Evolutionary conservation across 1,284 basidiomycete genomes (phyloP).

Genomic region (Omphalotus olearius): DNA sequence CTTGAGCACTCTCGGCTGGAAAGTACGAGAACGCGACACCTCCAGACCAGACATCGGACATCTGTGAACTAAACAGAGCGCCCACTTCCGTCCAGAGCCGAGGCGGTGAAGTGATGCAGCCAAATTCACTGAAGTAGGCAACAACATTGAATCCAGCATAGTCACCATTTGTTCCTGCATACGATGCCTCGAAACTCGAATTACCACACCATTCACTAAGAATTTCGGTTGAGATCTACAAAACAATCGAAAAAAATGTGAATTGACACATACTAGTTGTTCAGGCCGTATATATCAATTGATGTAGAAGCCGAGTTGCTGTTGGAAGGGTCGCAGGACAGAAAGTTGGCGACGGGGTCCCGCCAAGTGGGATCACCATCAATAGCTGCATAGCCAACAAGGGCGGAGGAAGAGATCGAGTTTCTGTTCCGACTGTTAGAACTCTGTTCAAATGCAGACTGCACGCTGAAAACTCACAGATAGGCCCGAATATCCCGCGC

Average conservation of each 20-base stretch:
- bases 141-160: slow-evolving; percentile 72
- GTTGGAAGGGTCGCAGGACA: slow-evolving; percentile 68
- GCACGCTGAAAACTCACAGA: slow-evolving; percentile 49
- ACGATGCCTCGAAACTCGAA: slow-evolving; percentile 53
- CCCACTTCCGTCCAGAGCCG: slow-evolving; percentile 80
- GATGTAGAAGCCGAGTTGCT: slow-evolving; percentile 53
- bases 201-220: slow-evolving; percentile 78
- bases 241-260: neutral
- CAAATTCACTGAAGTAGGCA: slow-evolving; percentile 91
- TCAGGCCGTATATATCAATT: slow-evolving; percentile 84
- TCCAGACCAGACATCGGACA: slow-evolving; percentile 82
- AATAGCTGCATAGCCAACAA: slow-evolving; percentile 86
- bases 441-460: too few species aligned
- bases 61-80: slow-evolving; percentile 68
- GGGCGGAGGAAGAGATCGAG: slow-evolving; percentile 62
- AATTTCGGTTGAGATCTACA: slow-evolving; percentile 11
- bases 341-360: slow-evolving; percentile 71
- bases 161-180: slow-evolving; percentile 46
- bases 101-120: slow-evolving; percentile 61
- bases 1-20: slow-evolving; percentile 58
- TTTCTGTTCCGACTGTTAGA: slow-evolving; percentile 33
- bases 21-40: slow-evolving; percentile 89
- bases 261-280: slow-evolving; percentile 59
- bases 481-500: slow-evolving; percentile 87
- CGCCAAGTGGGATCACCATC: slow-evolving; percentile 70